Percentiles rank a stretch among this genome's conserved stretches.
These are phyloP conservation scores for Globomyces pollinis-pini DNA, from an alignment of 192 early-diverging fungal species.

Conservation along the genomic window DNA sequence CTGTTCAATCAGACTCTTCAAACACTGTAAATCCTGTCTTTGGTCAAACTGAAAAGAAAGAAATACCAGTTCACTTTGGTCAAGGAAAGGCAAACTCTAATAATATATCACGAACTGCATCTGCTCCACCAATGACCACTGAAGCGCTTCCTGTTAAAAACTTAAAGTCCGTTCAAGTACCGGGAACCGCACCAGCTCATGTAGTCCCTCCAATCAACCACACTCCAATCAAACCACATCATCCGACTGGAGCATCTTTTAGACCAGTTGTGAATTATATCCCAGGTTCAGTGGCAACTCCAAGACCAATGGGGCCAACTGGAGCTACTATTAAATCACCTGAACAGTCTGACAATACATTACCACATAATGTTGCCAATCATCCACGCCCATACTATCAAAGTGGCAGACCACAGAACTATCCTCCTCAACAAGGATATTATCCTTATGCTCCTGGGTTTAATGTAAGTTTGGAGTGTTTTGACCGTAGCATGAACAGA, in stretches of 20 bases:
- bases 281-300: neutral
- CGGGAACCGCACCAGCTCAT: neutral
- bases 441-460: too few species aligned
- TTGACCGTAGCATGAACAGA: neutral
- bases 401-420: neutral
- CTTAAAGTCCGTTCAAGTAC: neutral
- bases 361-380: too few species aligned
- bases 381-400: neutral
- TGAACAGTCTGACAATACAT: neutral
- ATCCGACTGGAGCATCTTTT: neutral
- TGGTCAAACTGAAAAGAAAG: too few species aligned
- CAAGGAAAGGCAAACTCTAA: too few species aligned
- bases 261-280: neutral
- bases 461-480: too few species aligned
- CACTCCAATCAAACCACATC: neutral
- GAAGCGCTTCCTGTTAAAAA: neutral
- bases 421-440: neutral
- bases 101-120: slow-evolving; percentile 3
- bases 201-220: neutral
- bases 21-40: too few species aligned
- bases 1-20: too few species aligned
- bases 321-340: neutral
- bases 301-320: neutral
- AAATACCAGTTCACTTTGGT: too few species aligned
- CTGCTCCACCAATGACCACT: neutral